Conservation (phyloP, 148 eudicot species). For the Polygonum maritimum region DNA sequence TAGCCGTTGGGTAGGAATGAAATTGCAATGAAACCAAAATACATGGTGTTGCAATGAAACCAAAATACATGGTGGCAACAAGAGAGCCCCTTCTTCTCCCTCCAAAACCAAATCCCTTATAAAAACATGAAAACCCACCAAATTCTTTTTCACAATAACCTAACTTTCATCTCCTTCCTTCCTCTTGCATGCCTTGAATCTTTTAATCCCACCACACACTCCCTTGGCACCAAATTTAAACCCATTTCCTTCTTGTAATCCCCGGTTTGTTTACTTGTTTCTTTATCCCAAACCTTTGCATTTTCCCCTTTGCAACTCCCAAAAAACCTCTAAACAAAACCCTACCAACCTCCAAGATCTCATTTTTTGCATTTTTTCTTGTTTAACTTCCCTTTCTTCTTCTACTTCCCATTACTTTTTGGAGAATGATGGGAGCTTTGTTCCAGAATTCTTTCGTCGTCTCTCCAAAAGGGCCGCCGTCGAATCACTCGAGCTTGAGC, state of each 20-base stretch:
- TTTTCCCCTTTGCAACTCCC: slow-evolving; percentile 25
- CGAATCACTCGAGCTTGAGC: slow-evolving; percentile 5
- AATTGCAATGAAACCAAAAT: slow-evolving; percentile 18
- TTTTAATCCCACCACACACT: slow-evolving; percentile 21
- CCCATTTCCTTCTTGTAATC: slow-evolving; percentile 40
- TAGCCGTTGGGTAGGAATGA: slow-evolving; percentile 32
- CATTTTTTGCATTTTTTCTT: slow-evolving; percentile 17
- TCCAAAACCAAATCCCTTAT: slow-evolving; percentile 22
- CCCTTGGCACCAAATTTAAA: slow-evolving; percentile 32
- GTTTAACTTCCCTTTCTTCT: slow-evolving; percentile 26
- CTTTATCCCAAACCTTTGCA: slow-evolving; percentile 16
- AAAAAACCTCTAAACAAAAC: slow-evolving; percentile 44
- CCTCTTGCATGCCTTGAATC: slow-evolving; percentile 31
- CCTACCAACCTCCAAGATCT: slow-evolving; percentile 22
- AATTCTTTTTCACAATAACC: slow-evolving; percentile 31
- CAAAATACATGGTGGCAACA: slow-evolving; percentile 40
- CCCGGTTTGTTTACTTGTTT: slow-evolving; percentile 39
- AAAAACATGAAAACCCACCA: slow-evolving; percentile 18
- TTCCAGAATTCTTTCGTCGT: slow-evolving; percentile 48
- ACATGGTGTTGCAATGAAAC: slow-evolving; percentile 21
- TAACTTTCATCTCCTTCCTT: slow-evolving; percentile 51
- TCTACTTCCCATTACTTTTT: slow-evolving; percentile 17
- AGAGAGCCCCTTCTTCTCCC: slow-evolving; percentile 37
- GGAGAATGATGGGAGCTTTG: slow-evolving; percentile 75
- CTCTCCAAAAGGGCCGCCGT: slow-evolving; percentile 23